Evolutionary conservation across 2,329 filamentous ascomycete species (phyloP).

Genomic region (Tolypocladium endophyticum): DNA sequence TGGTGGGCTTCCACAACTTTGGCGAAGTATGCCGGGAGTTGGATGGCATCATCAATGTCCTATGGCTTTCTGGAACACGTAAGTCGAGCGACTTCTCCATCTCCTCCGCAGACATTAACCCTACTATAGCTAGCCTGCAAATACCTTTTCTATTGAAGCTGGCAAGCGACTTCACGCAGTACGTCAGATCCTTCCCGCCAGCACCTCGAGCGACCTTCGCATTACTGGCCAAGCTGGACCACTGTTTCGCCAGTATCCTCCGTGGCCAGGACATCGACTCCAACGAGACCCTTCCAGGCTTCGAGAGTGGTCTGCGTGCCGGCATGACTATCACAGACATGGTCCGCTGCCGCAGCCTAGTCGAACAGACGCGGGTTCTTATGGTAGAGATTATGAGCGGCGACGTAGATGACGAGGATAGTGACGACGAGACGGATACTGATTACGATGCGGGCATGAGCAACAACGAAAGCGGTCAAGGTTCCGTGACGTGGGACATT

Average conservation of each 20-base stretch:
- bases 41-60: constrained; percentile 62
- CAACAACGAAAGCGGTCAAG: constrained; percentile 6
- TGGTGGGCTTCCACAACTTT: constrained; percentile 49
- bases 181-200: constrained; percentile 58
- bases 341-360: constrained; percentile 73
- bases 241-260: constrained; percentile 70
- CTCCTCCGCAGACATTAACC: not conserved
- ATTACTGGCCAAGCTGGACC: constrained; percentile 68
- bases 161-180: constrained; percentile 61
- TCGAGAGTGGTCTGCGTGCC: constrained; percentile 47
- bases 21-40: constrained; percentile 64
- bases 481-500: constrained; percentile 20
- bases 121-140: constrained; percentile 58
- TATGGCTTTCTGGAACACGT: constrained; percentile 87
- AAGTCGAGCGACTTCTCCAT: constrained; percentile 22
- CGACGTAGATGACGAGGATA: constrained; percentile 29
- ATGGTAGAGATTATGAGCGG: constrained; percentile 57
- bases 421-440: constrained; percentile 26
- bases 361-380: constrained; percentile 62
- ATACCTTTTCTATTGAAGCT: constrained; percentile 74
- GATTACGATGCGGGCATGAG: constrained; percentile 22
- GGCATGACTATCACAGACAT: constrained; percentile 75
- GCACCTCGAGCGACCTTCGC: constrained; percentile 56
- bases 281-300: constrained; percentile 57
- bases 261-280: constrained; percentile 56